Percentiles rank a stretch among this genome's conserved stretches.
These are phyloP conservation scores for Lanmaoa rubissima DNA, from an alignment of 768 basidiomycete genomes.

Conservation along the genomic window DNA sequence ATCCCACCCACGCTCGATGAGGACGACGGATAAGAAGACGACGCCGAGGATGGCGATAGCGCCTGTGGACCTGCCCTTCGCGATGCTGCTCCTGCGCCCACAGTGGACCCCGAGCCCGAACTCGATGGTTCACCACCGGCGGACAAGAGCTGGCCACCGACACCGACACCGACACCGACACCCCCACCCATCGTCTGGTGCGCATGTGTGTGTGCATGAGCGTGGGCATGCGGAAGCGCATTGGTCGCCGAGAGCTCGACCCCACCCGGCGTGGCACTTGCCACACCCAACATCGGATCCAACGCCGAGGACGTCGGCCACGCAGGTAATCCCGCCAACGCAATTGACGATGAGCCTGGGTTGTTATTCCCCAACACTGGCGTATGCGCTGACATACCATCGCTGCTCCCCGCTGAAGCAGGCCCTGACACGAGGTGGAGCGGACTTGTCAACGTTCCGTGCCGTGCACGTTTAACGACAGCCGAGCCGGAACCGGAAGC, in stretches of 20 bases:
- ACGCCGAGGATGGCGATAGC: constrained; percentile 10
- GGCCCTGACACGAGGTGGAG: constrained; percentile 22
- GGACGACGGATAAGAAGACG: constrained; percentile 18
- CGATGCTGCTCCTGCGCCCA: background rate
- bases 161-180: constrained; percentile 5
- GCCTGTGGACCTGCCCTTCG: constrained; percentile 19
- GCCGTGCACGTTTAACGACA: constrained; percentile 28
- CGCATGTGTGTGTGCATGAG: constrained; percentile 7
- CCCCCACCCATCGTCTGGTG: constrained; percentile 13
- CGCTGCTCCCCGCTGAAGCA: constrained; percentile 12
- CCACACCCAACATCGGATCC: constrained; percentile 33
- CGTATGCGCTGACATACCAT: constrained; percentile 22
- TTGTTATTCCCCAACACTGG: constrained; percentile 14
- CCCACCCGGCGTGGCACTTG: constrained; percentile 33
- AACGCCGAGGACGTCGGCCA: constrained; percentile 32
- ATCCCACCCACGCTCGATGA: constrained; percentile 17
- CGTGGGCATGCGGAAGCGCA: constrained; percentile 10
- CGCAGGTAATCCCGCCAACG: constrained; percentile 31
- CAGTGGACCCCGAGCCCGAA: constrained; percentile 5
- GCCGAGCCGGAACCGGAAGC: background rate
- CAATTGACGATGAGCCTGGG: constrained; percentile 17
- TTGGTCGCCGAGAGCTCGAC: constrained; percentile 26
- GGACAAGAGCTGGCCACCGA: constrained; percentile 22
- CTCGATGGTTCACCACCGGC: constrained; percentile 12
- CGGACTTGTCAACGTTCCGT: constrained; percentile 25